Base-by-base conservation (phyloP, 148 eudicot species). In the Heliamphora exappendiculata region DNA sequence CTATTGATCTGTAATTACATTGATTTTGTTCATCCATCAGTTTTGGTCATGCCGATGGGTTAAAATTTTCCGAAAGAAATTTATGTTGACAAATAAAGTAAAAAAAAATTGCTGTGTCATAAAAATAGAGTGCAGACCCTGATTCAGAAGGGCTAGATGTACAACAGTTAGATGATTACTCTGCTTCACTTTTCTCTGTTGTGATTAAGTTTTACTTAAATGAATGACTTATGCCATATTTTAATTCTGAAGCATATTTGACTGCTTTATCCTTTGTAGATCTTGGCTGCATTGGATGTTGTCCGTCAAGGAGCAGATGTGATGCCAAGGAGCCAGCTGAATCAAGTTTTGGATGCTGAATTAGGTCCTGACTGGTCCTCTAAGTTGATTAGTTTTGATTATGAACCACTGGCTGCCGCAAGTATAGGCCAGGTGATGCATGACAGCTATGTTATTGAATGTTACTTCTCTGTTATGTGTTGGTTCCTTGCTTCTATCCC, bases 301-400 rank as follows among this genome's bases (percentile, higher is more conserved):
- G 99, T 95, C 36, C 99, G 97, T 76, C 99, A 93, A 85, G 99
- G 99, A 77, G 99, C 99, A 81, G 99, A 95, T 80, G 89, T 90
- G 79, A 93, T 95, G 99, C 99, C 99, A 54, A 87, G 82, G 79
- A 87, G 88, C 75, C 99, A 95, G 85, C 96, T 95, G 59, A 87
- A 93, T 83, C 93, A 93, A 85, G 99, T 95, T 75, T 82, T 95
- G 87, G 83, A 84, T 81, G 83, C 91, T 82, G 99, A 95, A 78
- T 81, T 95, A 78, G 99, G 98, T 50, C 80, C 90, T 55, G 69
- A 88, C 63, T 95, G 99, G 98, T 87, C 93, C 17, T 85, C 97
- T 42, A 95, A 88, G 86, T 78, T 95, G 88, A 87, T 78, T 60
- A 84, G 88, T 72, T 95, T 95, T 70, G 84, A 95, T 83, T 93